Evolutionary conservation across 169 alveolate species (phyloP).

Genomic region (Plasmodium relictum): DNA sequence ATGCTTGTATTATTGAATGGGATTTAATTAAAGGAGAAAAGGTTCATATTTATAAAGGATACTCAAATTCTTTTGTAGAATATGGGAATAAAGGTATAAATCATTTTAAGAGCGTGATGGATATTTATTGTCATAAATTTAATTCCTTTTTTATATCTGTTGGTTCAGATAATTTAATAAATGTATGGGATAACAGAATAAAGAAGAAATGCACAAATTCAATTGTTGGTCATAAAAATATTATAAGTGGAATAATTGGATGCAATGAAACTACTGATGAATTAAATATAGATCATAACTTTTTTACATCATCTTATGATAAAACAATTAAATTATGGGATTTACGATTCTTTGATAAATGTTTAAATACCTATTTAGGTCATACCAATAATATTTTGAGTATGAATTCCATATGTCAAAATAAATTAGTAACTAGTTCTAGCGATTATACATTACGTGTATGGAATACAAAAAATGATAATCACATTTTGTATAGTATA

Average conservation of each 20-base stretch:
- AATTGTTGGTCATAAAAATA: slow-evolving; percentile 58
- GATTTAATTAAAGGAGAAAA: slow-evolving; percentile 48
- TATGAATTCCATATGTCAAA: slow-evolving; percentile 47
- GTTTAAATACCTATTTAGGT: slow-evolving; percentile 65
- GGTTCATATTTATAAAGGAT: slow-evolving; percentile 69
- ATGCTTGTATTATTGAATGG: slow-evolving; percentile 75
- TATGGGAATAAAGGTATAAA: slow-evolving; percentile 46
- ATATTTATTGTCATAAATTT: slow-evolving; percentile 57
- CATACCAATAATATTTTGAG: slow-evolving; percentile 46
- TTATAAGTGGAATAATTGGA: slow-evolving; percentile 45
- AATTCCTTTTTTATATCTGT: slow-evolving; percentile 72
- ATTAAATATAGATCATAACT: slow-evolving; percentile 51
- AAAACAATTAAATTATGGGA: slow-evolving; percentile 84
- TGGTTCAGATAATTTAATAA: slow-evolving; percentile 71
- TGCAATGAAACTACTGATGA: slow-evolving; percentile 64
- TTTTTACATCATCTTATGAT: slow-evolving; percentile 84
- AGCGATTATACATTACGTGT: slow-evolving; percentile 71
- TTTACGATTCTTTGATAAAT: slow-evolving; percentile 68
- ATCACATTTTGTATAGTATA: slow-evolving; percentile 60
- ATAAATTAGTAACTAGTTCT: slow-evolving; percentile 63
- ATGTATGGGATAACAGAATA: slow-evolving; percentile 63
- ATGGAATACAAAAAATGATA: slow-evolving; percentile 74
- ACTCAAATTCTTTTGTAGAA: slow-evolving; percentile 16
- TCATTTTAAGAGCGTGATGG: slow-evolving; percentile 71
- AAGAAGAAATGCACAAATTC: slow-evolving; percentile 43